Evolutionary conservation across 108 stramenopile species (phyloP).

Genomic region (Schizochytrium sp.): DNA sequence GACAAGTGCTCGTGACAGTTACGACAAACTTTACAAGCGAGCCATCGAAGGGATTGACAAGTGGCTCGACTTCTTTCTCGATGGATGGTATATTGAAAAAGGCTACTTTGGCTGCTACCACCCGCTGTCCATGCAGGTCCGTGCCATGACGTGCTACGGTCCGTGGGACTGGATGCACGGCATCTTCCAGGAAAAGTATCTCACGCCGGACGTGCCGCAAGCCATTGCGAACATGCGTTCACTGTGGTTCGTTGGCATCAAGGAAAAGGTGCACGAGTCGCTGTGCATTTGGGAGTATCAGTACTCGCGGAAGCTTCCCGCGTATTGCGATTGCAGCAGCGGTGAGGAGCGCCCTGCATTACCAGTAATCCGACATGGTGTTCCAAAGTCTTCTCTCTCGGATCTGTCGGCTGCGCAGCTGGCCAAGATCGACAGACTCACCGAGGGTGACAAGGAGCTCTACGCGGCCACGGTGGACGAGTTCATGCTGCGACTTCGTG

Average conservation of each 20-base stretch:
- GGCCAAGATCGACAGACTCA: neutral
- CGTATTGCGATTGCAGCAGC: neutral
- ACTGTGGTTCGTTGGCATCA: neutral
- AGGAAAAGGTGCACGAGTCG: neutral
- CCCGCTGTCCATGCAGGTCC: neutral
- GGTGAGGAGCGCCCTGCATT: neutral
- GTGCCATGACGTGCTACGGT: neutral
- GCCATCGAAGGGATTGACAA: neutral
- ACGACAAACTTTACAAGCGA: neutral
- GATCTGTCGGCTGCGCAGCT: neutral
- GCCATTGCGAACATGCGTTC: neutral
- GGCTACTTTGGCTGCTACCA: neutral
- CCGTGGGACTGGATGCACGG: neutral
- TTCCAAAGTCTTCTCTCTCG: neutral
- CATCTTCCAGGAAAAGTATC: neutral
- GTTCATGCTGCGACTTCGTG: neutral
- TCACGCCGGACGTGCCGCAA: neutral
- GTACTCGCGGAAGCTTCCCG: neutral
- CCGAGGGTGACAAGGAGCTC: neutral
- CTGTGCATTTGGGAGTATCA: neutral
- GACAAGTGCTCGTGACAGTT: neutral
- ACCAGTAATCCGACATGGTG: neutral
- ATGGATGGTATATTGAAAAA: neutral
- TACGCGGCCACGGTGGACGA: neutral
- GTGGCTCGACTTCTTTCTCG: neutral